Conservation (phyloP, 1,139 yeast genomes). For the Blastobotrys niveus region DNA sequence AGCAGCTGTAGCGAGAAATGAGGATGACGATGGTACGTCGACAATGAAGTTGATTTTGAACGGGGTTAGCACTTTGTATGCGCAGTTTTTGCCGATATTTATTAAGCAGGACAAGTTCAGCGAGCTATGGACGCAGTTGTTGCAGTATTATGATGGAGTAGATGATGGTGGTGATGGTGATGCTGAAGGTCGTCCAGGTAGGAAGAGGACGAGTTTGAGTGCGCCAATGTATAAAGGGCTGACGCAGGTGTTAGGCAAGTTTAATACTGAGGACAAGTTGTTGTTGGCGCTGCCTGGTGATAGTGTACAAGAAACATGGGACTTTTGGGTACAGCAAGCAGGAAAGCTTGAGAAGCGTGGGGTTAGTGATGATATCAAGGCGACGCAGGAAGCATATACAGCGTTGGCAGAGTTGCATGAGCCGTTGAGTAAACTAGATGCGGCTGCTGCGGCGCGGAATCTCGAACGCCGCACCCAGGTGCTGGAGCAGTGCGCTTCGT, state of each 20-base stretch:
- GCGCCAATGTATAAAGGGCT: conserved; percentile 46
- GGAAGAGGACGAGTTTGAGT: conserved; percentile 1
- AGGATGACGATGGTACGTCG: conserved; percentile 46
- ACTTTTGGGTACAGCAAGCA: conserved; percentile 57
- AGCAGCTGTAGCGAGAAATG: neutral
- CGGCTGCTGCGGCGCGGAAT: conserved; percentile 17
- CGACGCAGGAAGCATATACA: conserved; percentile 28
- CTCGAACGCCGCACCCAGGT: conserved; percentile 20
- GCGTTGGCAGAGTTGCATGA: conserved; percentile 28
- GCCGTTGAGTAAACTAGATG: conserved; percentile 23
- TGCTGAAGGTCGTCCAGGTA: too few species aligned
- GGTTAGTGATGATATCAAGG: conserved; percentile 21
- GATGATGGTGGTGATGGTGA: neutral
- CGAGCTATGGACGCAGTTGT: conserved; percentile 47
- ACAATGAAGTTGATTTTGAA: conserved; percentile 52
- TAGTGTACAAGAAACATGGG: conserved; percentile 44
- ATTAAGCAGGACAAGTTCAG: conserved; percentile 25
- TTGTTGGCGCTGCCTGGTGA: conserved; percentile 32
- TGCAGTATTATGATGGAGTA: conserved; percentile 44
- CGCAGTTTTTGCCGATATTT: conserved; percentile 40
- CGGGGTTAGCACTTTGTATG: conserved; percentile 53
- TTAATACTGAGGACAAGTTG: conserved; percentile 22
- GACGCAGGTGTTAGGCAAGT: conserved; percentile 41
- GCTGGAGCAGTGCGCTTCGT: conserved; percentile 25
- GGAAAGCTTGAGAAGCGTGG: conserved; percentile 17